A percentile compares a stretch with the other conserved stretches of the same genome.
These are phyloP conservation scores for carrot (Daucus carota) DNA, from an alignment of 129 eudicot species.

Conservation along the genomic window DH1_v3.0 NC_030388.2:28574001-28574500, in stretches of 20 bases:
- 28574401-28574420: neutral
- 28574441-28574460: conserved; percentile 77
- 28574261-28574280: neutral
- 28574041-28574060: no score
- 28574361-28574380: neutral
- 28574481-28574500: conserved; percentile 95
- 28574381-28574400: neutral
- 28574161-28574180: neutral
- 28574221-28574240: neutral
- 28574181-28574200: neutral
- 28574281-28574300: neutral
- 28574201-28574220: neutral
- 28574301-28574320: neutral
- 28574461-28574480: conserved; percentile 87
- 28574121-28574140: neutral
- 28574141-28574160: neutral
- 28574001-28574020: no score
- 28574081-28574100: no score
- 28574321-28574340: neutral
- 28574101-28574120: no score
- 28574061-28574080: no score
- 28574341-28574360: neutral
- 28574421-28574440: neutral
- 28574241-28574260: neutral
- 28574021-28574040: no score